These are phyloP conservation scores for Graphilbum ipis-grandicollis DNA, from an alignment of 2,329 filamentous ascomycete genomes.

Conservation along the genomic window DNA sequence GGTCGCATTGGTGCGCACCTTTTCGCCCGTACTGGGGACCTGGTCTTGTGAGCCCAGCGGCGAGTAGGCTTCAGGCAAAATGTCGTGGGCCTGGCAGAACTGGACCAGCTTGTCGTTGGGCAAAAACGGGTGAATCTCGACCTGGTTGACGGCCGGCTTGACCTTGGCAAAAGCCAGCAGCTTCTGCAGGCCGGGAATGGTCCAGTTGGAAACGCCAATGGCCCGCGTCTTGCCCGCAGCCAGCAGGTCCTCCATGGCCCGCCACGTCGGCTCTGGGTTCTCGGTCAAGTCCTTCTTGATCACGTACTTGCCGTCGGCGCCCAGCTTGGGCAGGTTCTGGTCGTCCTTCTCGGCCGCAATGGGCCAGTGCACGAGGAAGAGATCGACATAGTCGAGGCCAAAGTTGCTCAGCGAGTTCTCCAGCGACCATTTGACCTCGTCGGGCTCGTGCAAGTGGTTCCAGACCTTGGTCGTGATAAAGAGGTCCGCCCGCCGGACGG, in stretches of 20 bases:
- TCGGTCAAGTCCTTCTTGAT: not conserved
- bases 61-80: not conserved
- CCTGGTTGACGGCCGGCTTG: not conserved
- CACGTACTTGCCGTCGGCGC: not conserved
- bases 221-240: not conserved
- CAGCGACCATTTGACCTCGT: conserved; percentile 42
- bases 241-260: not conserved
- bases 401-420: conserved; percentile 36
- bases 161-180: not conserved
- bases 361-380: conserved; percentile 45
- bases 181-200: not conserved
- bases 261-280: conserved; percentile 7
- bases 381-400: conserved; percentile 47
- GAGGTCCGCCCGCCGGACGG: conserved; percentile 40
- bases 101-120: not conserved
- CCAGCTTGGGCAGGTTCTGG: not conserved
- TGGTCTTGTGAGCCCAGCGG: not conserved
- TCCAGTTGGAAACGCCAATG: not conserved
- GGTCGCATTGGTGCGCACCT: not conserved
- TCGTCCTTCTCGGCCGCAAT: conserved; percentile 8
- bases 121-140: not conserved
- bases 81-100: not conserved
- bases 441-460: conserved; percentile 42
- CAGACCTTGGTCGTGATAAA: conserved; percentile 42
- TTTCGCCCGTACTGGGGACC: not conserved